These are phyloP conservation scores for Coemansia sp. DNA, from an alignment of 192 early-diverging fungal species.

Conservation along the genomic window DNA sequence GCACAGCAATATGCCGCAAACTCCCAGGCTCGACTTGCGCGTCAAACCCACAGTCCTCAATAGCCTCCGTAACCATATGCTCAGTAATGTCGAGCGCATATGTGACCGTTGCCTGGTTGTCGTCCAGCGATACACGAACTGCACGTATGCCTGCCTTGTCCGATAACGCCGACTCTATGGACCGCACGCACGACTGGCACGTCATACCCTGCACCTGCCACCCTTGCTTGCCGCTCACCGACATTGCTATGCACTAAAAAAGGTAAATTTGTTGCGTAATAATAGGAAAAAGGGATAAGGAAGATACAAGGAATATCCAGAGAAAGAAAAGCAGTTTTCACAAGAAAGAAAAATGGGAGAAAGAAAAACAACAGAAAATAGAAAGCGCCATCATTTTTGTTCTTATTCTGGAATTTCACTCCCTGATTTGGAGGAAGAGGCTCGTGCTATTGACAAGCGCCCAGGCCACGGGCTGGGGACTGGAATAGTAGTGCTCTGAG, in stretches of 20 bases:
- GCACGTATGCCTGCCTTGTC: constrained; percentile 56
- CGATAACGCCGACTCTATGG: constrained; percentile 62
- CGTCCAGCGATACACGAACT: constrained; percentile 60
- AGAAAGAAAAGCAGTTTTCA: constrained; percentile 1
- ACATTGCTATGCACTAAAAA: constrained; percentile 5
- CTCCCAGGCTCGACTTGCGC: constrained; percentile 16
- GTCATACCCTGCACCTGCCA: constrained; percentile 72
- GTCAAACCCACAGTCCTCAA: constrained; percentile 68
- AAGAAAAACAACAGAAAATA: constrained; percentile 1
- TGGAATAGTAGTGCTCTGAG: too few species aligned
- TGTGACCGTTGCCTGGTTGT: constrained; percentile 57
- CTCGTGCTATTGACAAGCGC: too few species aligned
- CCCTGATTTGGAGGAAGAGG: too few species aligned
- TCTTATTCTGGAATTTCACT: too few species aligned
- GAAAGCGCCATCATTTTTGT: too few species aligned
- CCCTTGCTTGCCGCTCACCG: constrained; percentile 8
- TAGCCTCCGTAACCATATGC: constrained; percentile 42
- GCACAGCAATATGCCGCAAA: not conserved
- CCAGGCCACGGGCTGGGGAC: too few species aligned
- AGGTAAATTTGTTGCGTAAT: not conserved
- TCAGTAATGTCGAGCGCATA: not conserved
- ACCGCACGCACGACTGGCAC: constrained; percentile 81
- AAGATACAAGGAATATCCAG: not conserved
- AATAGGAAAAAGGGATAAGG: too few species aligned
- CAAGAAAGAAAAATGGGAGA: not conserved